A percentile compares a stretch with the other conserved stretches of the same genome.
Conservation (phyloP, 306 rosid species). For the Trifolium repens region DNA sequence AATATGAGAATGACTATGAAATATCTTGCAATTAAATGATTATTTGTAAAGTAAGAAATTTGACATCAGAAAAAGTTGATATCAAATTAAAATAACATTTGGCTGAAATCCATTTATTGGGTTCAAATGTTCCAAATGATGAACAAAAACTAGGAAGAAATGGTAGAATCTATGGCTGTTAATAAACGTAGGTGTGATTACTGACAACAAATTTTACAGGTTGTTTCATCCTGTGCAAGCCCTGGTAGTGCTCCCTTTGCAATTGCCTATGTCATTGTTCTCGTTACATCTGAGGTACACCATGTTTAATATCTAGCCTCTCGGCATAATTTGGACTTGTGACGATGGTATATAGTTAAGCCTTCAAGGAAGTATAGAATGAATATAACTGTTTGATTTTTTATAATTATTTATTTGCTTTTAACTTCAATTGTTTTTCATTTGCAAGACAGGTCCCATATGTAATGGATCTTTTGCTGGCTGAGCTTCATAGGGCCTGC, state of each 20-base stretch:
- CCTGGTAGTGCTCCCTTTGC: slow-evolving; percentile 71
- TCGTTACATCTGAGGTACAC: slow-evolving; percentile 81
- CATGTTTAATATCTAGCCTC: slow-evolving; percentile 32
- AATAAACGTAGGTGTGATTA: slow-evolving; percentile 23
- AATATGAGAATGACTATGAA: background rate
- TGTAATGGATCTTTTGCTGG: slow-evolving; percentile 79
- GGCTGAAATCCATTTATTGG: slow-evolving; percentile 17
- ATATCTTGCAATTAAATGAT: background rate
- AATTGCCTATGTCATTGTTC: slow-evolving; percentile 72
- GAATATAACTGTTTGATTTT: slow-evolving; percentile 3
- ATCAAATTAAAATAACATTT: slow-evolving; percentile 27
- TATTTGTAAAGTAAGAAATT: background rate
- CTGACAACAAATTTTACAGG: slow-evolving; percentile 53
- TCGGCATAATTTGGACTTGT: slow-evolving; percentile 4
- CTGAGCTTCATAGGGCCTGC: slow-evolving; percentile 85
- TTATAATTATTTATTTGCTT: slow-evolving; percentile 19
- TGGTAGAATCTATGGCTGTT: slow-evolving; percentile 34
- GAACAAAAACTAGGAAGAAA: slow-evolving; percentile 25
- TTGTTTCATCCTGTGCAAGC: slow-evolving; percentile 57
- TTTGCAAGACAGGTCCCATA: slow-evolving; percentile 67
- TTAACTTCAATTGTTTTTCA: slow-evolving; percentile 28
- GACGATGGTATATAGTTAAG: slow-evolving; percentile 13
- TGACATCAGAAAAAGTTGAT: slow-evolving; percentile 26
- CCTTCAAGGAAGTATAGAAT: slow-evolving; percentile 31
- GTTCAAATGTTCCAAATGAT: slow-evolving; percentile 31